Evolutionary conservation across 352 stramenopile species (phyloP), one percentile per base, ranked within the genome.

Genomic region (Globisporangium takayamanum): DNA sequence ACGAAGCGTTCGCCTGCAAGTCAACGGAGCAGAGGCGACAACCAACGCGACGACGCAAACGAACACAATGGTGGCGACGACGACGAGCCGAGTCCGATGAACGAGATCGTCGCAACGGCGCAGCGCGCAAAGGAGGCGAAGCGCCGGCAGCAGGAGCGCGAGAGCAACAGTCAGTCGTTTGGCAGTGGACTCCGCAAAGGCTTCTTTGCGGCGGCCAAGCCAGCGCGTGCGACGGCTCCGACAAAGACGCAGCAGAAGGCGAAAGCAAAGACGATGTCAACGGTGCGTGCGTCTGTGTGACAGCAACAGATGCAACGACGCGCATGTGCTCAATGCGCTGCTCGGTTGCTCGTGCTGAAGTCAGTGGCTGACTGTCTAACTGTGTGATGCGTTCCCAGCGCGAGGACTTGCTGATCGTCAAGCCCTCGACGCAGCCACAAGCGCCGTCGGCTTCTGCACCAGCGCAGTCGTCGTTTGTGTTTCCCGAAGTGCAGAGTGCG

Each of bases 401-500:
- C 59, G 71, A 81, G n/a, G 64, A 77, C 15, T 57, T 63, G 15
- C 56, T 87, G 52, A 76, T 65, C 46, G 46, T 60, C 45, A 65
- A 55, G 18, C 59, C 54, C 14, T 50, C 28, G 26, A 12, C 25
- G 55, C 46, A 18, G 12, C 64, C 50, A 2, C n/a, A 55, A 15
- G 22, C 48, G 50, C 8, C 25, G 22, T 25, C 46, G 39, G 20
- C 8, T 16, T 5, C 25, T 14, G 18, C 57, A 2, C 22, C 39
- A 25, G 20, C 57, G 4, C 26, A 61, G 44, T 55, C 65, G n/a
- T 41, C 64, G 1, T 80, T 90, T 41, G 71, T 89, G 54, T 86
- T 93, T 52, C 80, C 83, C 16, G 83, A 93, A 59, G 83, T 93
- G 33, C 83, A 93, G 52, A 68, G 74, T 3, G 83, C 78, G 28